Percentiles rank a stretch among this genome's conserved stretches.
Evolutionary conservation across 2,329 filamentous ascomycete genomes (phyloP).

Genomic region (Pseudogymnoascus sp.): DNA sequence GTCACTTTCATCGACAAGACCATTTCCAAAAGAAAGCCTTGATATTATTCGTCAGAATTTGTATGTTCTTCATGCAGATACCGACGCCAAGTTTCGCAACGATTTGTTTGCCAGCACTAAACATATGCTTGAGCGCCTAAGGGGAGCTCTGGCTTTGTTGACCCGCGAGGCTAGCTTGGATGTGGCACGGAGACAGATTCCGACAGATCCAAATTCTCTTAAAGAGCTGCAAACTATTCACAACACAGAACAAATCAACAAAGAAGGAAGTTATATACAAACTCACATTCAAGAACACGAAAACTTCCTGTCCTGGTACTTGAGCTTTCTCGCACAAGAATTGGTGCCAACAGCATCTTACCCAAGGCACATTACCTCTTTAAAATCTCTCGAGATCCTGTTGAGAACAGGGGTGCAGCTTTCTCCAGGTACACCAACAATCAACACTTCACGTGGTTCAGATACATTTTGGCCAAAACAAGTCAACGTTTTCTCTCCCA

Average conservation of each 20-base stretch:
- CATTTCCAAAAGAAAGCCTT: conserved; percentile 57
- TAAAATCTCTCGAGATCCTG: conserved; percentile 63
- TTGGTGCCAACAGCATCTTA: conserved; percentile 78
- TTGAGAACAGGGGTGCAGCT: conserved; percentile 34
- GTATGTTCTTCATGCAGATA: conserved; percentile 67
- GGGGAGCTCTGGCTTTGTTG: conserved; percentile 54
- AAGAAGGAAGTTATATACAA: conserved; percentile 9
- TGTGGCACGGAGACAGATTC: conserved; percentile 9
- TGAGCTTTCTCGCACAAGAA: conserved; percentile 63
- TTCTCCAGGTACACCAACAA: conserved; percentile 24
- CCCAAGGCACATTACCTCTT: conserved; percentile 73
- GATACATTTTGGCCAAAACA: conserved; percentile 8
- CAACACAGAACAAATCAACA: conserved; percentile 4
- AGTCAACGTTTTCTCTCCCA: conserved; percentile 32
- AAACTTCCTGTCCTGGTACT: conserved; percentile 66
- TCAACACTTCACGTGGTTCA: background rate
- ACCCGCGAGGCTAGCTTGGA: conserved; percentile 28
- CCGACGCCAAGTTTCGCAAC: conserved; percentile 77
- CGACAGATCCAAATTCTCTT: conserved; percentile 22
- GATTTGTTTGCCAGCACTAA: conserved; percentile 69
- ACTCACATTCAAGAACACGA: conserved; percentile 42
- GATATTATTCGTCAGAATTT: conserved; percentile 56
- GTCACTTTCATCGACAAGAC: conserved; percentile 64
- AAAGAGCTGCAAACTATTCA: background rate
- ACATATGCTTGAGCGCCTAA: conserved; percentile 67